A percentile compares a stretch with the other conserved stretches of the same genome.
Evolutionary conservation across 169 alveolate species (phyloP).

Genomic region (Perkinsus marinus): DNA sequence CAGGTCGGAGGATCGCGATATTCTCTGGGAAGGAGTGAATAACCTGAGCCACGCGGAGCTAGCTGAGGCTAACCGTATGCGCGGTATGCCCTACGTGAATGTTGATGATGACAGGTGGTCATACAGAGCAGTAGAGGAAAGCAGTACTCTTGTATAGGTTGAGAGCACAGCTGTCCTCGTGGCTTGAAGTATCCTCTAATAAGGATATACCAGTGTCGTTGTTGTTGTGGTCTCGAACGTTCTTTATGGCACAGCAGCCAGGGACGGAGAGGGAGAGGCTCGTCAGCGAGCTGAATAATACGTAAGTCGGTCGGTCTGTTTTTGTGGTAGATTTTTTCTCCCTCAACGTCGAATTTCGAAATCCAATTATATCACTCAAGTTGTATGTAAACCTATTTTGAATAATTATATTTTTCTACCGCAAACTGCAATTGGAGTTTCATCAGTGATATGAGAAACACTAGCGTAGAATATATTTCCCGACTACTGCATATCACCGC

Average conservation of each 20-base stretch:
- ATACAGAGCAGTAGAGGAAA: not conserved
- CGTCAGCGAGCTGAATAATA: not conserved
- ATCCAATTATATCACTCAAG: too few relatives aligned
- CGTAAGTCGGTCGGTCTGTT: too few relatives aligned
- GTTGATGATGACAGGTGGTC: not conserved
- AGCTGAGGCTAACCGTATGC: constrained; percentile 56
- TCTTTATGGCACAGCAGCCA: constrained; percentile 61
- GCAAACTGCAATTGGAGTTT: too few relatives aligned
- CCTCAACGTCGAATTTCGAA: too few relatives aligned
- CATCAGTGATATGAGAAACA: too few relatives aligned
- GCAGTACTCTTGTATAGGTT: not conserved
- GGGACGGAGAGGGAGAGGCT: not conserved
- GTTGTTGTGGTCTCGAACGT: constrained; percentile 64
- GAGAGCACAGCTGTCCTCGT: constrained; percentile 41
- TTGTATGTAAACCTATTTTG: too few relatives aligned
- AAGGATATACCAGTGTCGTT: constrained; percentile 58
- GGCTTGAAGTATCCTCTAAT: constrained; percentile 62
- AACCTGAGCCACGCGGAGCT: constrained; percentile 50
- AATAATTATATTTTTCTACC: too few relatives aligned
- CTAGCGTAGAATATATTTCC: too few relatives aligned
- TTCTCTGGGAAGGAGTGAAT: constrained; percentile 71
- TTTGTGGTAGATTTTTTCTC: too few relatives aligned
- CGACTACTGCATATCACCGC: too few relatives aligned
- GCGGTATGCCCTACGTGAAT: constrained; percentile 5
- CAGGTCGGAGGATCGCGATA: constrained; percentile 61